Base-by-base conservation (phyloP, 1,139 yeast genomes). In the Blastobotrys raffinosifermentans region DNA sequence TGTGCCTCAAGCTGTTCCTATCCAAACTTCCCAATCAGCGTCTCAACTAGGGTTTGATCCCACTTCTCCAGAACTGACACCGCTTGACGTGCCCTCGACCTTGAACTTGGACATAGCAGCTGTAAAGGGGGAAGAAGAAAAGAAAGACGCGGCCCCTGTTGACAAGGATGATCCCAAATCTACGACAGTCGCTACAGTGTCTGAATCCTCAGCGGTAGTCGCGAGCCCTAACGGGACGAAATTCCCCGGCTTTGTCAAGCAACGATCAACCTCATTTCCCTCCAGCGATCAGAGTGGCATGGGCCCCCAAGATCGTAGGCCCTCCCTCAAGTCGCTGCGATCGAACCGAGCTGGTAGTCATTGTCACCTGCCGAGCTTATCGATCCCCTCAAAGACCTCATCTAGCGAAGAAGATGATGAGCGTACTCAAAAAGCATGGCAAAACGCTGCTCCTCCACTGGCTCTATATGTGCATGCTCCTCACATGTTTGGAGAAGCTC, bases 401-500 rank as follows among this genome's bases (percentile, higher is more conserved):
- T 25, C 13, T 6, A 13, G 10, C 10, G 11, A 25, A 14, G 27
- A 25, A 13, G 27, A 25, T 8, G 11, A 6, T 6, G 14, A 25
- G 15, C 13, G 27, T 8, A 6, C 11, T 6, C 7, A 15, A 26
- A 15, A 19, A 20, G 19, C 19, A 13, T 11, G 34, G 25, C 16
- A 19, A 25, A 25, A 25, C 10, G 44, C 49, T 7, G 48, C 43
- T 17, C 52, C 53, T 3, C 53, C 53, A 3, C 34, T 49, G 23
- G 39, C 53, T 6, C 39, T 41, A 13, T 50, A 45, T 19, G 40
- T 46, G 19, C 55, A 50, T 38, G 45, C 41, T 4, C 55, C 55
- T 3, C 40, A 37, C 13, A 46, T 51, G 11, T 49, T 40, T 40
- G 55, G 55, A 26, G 34, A 32, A 5, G 47, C 49, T 38, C 55